These are phyloP conservation scores for Sanghuangporus sanghuang DNA, from an alignment of 1,284 basidiomycete genomes.

Conservation along the genomic window DNA sequence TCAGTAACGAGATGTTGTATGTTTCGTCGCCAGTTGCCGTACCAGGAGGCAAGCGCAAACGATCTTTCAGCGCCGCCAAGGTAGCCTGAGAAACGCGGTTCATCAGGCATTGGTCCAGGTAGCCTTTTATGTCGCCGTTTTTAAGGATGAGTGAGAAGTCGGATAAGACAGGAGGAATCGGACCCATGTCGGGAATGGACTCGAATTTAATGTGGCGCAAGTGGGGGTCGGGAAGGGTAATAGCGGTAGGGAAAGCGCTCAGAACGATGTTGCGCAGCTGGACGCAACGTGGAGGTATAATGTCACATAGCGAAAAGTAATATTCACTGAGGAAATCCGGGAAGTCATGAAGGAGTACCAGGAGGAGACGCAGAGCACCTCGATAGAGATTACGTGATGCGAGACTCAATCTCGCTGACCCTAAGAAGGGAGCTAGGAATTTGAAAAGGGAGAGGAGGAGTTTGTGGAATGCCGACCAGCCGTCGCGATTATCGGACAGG, in stretches of 20 bases:
- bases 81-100: constrained; percentile 63
- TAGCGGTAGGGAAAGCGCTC: constrained; percentile 89
- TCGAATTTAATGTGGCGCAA: constrained; percentile 69
- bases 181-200: constrained; percentile 80
- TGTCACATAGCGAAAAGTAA: constrained; percentile 93
- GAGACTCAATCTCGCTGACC: constrained; percentile 72
- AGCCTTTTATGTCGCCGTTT: constrained; percentile 68
- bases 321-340: constrained; percentile 97
- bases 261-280: constrained; percentile 97
- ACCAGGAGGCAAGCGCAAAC: constrained; percentile 52
- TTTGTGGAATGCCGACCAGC: constrained; percentile 96
- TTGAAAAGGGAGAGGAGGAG: constrained; percentile 89
- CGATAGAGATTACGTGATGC: constrained; percentile 90
- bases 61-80: constrained; percentile 78
- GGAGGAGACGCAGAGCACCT: constrained; percentile 86
- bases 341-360: constrained; percentile 97
- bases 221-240: constrained; percentile 86
- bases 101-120: constrained; percentile 81
- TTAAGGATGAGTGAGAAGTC: constrained; percentile 84
- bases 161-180: constrained; percentile 84
- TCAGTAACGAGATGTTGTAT: constrained; percentile 89
- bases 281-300: constrained; percentile 88
- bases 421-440: constrained; percentile 91
- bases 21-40: constrained; percentile 51
- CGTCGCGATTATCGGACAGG: constrained; percentile 80